Evolutionary conservation across 2,329 filamentous ascomycete genomes (phyloP).

Genomic region (Aspergillus thermomutatus): DNA sequence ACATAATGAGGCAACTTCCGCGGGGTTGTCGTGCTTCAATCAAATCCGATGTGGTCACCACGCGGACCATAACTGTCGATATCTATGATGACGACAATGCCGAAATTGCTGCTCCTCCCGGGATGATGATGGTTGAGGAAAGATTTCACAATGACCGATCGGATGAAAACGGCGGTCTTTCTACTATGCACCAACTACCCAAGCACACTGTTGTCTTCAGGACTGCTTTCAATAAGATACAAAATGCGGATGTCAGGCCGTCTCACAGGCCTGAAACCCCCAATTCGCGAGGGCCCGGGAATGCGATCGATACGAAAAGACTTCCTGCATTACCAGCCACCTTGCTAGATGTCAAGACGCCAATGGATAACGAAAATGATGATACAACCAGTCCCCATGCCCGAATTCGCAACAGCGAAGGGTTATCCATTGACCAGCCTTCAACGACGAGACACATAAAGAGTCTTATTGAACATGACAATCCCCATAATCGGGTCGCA

Average conservation of each 20-base stretch:
- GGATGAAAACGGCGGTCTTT: slow-evolving; percentile 32
- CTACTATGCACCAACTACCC: slow-evolving; percentile 33
- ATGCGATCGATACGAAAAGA: not conserved
- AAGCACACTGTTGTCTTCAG: slow-evolving; percentile 46
- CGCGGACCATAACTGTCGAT: slow-evolving; percentile 47
- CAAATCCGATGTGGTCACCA: slow-evolving; percentile 40
- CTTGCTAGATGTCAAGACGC: not conserved
- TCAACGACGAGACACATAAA: not conserved
- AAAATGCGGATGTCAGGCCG: slow-evolving; percentile 35
- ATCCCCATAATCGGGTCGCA: not conserved
- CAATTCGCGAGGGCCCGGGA: not conserved
- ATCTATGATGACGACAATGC: slow-evolving; percentile 42
- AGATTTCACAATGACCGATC: slow-evolving; percentile 48
- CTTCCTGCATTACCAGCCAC: not conserved
- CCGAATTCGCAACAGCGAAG: not conserved
- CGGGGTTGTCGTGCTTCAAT: slow-evolving; percentile 43
- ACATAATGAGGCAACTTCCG: slow-evolving; percentile 45
- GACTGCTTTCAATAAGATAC: slow-evolving; percentile 41
- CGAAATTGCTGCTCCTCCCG: slow-evolving; percentile 44
- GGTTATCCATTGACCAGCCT: not conserved
- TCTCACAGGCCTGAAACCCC: slow-evolving; percentile 6
- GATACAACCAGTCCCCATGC: not conserved
- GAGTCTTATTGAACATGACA: not conserved
- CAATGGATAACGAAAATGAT: not conserved
- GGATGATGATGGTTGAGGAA: slow-evolving; percentile 46